These are phyloP conservation scores for Aureobasidium sp. DNA, from an alignment of 2,329 filamentous ascomycete species.

Conservation along the genomic window DNA sequence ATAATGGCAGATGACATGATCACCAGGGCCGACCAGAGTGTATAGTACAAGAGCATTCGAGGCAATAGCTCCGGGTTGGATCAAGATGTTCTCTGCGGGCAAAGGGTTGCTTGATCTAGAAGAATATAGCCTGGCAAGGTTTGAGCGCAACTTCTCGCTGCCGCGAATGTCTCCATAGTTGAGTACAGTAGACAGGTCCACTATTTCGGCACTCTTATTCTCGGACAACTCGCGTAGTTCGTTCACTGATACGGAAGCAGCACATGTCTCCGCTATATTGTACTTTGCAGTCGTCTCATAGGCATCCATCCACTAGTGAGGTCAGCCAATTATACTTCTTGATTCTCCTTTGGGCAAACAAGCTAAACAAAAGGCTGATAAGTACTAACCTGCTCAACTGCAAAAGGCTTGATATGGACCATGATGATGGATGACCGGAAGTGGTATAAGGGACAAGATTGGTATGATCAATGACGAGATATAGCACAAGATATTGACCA, in stretches of 20 bases:
- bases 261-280: conserved; percentile 76
- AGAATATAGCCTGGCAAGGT: conserved; percentile 58
- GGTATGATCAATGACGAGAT: not conserved
- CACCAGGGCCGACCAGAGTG: conserved; percentile 46
- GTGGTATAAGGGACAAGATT: not conserved
- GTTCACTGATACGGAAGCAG: conserved; percentile 63
- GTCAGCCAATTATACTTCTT: conserved; percentile 19
- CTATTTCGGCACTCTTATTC: conserved; percentile 38
- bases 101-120: conserved; percentile 42
- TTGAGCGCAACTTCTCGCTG: conserved; percentile 53
- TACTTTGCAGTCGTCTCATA: conserved; percentile 46
- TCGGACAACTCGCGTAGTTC: conserved; percentile 55
- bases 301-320: conserved; percentile 47
- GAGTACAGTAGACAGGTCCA: conserved; percentile 49
- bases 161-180: conserved; percentile 68
- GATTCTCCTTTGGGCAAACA: conserved; percentile 21
- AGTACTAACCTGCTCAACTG: conserved; percentile 57
- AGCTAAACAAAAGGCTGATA: not conserved
- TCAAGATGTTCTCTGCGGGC: conserved; percentile 57
- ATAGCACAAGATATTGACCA: not conserved
- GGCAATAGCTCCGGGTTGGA: conserved; percentile 71
- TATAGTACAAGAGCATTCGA: conserved; percentile 81
- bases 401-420: conserved; percentile 55
- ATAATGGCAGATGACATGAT: not conserved
- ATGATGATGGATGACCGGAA: conserved; percentile 38